These are phyloP conservation scores for Pontederia crassipes DNA, from an alignment of 176 grass and related monocot genomes.

Conservation along the genomic window DNA sequence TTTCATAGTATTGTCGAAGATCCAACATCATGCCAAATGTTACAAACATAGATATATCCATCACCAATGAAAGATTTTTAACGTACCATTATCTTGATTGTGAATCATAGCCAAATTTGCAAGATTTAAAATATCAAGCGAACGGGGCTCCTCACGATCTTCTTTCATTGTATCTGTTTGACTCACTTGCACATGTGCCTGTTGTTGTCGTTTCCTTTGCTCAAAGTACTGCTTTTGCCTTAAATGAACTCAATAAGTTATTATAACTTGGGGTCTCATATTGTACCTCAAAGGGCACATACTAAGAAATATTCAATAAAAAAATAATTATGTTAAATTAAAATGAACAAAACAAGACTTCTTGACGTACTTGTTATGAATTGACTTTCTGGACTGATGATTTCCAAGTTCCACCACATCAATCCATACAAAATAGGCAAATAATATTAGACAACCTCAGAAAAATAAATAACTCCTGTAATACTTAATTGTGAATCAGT, in stretches of 20 bases:
- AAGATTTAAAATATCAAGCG: constrained; percentile 71
- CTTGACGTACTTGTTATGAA: constrained; percentile 65
- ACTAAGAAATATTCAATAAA: background rate
- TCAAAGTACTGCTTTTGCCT: constrained; percentile 98
- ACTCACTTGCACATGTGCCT: constrained; percentile 26
- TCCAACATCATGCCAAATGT: background rate
- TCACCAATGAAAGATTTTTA: constrained; percentile 11
- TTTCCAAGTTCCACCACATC: constrained; percentile 21
- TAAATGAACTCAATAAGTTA: background rate
- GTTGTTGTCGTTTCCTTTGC: constrained; percentile 70
- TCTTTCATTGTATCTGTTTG: constrained; percentile 21
- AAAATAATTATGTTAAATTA: constrained; percentile 3
- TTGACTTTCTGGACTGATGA: constrained; percentile 66
- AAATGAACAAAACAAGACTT: constrained; percentile 2
- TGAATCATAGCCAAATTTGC: constrained; percentile 48
- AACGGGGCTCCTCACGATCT: constrained; percentile 35
- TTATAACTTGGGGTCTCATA: background rate
- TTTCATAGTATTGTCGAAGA: background rate
- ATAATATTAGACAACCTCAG: too few relatives aligned
- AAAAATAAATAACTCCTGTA: too few relatives aligned
- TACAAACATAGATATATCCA: constrained; percentile 1
- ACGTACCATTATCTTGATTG: constrained; percentile 34
- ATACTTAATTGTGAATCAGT: too few relatives aligned
- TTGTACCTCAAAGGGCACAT: too few relatives aligned
- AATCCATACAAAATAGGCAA: too few relatives aligned